Evolutionary conservation across 768 basidiomycete species (phyloP).

Genomic region (Boletus rufocinnamomeus): DNA sequence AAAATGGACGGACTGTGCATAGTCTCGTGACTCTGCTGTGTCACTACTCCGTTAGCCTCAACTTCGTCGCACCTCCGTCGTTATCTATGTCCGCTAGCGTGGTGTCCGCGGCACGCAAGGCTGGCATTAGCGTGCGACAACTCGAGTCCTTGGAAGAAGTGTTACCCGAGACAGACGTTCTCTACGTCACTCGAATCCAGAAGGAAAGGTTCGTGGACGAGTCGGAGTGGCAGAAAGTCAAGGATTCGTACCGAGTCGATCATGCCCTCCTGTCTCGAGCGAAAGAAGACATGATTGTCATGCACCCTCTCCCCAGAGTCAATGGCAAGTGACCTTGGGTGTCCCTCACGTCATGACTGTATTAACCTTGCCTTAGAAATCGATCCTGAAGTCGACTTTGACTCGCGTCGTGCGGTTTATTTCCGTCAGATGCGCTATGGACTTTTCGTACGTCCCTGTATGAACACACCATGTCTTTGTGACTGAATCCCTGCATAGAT

Average conservation of each 20-base stretch:
- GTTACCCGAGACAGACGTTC: conserved; percentile 88
- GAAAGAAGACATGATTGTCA: conserved; percentile 97
- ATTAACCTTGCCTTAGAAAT: conserved; percentile 67
- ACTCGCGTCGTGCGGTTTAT: conserved; percentile 90
- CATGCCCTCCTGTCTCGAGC: conserved; percentile 91
- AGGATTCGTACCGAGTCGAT: conserved; percentile 90
- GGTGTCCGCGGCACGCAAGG: conserved; percentile 79
- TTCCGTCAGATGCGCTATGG: conserved; percentile 99
- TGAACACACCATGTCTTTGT: not conserved
- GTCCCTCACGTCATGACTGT: not conserved
- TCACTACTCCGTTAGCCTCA: conserved; percentile 90
- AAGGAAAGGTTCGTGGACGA: conserved; percentile 87
- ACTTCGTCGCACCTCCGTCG: conserved; percentile 89
- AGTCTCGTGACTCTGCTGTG: conserved; percentile 90
- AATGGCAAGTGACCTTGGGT: conserved; percentile 57
- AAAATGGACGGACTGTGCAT: conserved; percentile 98
- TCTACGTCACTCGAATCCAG: conserved; percentile 96
- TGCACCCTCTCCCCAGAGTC: conserved; percentile 97
- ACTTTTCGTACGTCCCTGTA: conserved; percentile 72
- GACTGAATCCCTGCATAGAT: conserved; percentile 43
- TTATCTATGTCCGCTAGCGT: conserved; percentile 89
- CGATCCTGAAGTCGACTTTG: conserved; percentile 97
- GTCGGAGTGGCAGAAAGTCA: conserved; percentile 86
- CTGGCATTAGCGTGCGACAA: conserved; percentile 75
- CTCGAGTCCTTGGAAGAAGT: conserved; percentile 92